Base-by-base conservation (phyloP, 371 early-diverging fungal genomes). In the Capniomyces stellatus region DNA sequence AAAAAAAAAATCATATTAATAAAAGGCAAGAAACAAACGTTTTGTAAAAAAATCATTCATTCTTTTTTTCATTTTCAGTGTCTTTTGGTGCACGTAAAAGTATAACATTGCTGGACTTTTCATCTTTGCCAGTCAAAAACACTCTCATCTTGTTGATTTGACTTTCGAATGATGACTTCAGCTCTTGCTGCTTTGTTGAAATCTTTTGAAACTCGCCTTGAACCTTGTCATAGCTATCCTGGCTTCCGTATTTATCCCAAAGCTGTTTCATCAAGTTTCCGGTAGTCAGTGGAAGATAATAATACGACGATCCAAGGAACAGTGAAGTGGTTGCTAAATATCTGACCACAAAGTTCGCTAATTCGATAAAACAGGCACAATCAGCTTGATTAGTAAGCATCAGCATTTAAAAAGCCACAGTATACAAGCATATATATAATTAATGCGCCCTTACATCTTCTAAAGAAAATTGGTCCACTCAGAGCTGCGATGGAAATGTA, bases 401-500 rank as follows among this genome's bases (percentile, higher is more conserved):
- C 25, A 25, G 6, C 8, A 47, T 52, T 29, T 18, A 28, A 28
- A 29, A 6, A 10, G 6, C 18, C 46, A 6, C 18, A 25, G 18
- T 46, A 10, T 46, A 10, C 46, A 10, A 46, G 27, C 6, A 46
- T 10, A 46, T 46, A 46, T 46, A 46, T 28, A 25, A 35, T 35
- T 29, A 24, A 52, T 15, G 23, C 28, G 43, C 19, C 31, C 46
- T 46, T 55, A 55, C 69, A 59, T 0, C 47, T 52, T 15, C 67
- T 22, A 15, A 59, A 59, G 25, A 67, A 60, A 27, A 68, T 61
- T 8, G 67, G 69, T 0, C 69, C 69, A 0, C 66, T 67, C 50
- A 68, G 28, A 19, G 55, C 42, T 0, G 67, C 64, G 25, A 68
- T 58, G 21, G 64, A 59, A 19, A 68, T 62, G 24, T 68, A 68